Conservation (phyloP, 148 eudicot genomes). For the Pharnaceum exiguum region DNA sequence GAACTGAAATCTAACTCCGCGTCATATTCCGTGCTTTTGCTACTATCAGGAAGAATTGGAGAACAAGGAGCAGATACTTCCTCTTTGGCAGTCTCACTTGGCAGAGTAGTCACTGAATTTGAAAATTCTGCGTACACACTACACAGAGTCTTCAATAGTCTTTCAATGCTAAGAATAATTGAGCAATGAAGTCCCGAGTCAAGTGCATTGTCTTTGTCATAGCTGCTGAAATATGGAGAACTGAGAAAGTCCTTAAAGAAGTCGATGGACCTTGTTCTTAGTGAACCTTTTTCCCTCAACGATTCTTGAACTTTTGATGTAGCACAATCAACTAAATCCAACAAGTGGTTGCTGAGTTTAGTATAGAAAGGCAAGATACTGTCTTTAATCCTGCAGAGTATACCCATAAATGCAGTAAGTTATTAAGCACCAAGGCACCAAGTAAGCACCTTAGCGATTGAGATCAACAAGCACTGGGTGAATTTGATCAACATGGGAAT, state of each 20-base stretch:
- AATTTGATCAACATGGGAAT: not conserved
- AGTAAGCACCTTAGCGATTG: not conserved
- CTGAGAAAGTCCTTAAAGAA: slow-evolving; percentile 56
- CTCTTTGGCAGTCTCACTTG: slow-evolving; percentile 22
- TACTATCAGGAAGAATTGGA: slow-evolving; percentile 28
- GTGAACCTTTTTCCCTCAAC: slow-evolving; percentile 33
- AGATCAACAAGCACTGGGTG: not conserved
- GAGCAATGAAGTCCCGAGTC: slow-evolving; percentile 30
- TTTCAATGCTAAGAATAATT: slow-evolving; percentile 49
- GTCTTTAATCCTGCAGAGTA: slow-evolving; percentile 48
- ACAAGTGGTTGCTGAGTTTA: slow-evolving; percentile 45
- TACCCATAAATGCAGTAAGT: not conserved
- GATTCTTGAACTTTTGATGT: slow-evolving; percentile 43
- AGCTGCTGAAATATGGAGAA: slow-evolving; percentile 47
- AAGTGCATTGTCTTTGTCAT: slow-evolving; percentile 24
- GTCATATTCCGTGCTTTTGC: slow-evolving; percentile 49
- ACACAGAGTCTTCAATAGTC: slow-evolving; percentile 49
- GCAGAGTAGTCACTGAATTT: slow-evolving; percentile 27
- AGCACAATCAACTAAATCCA: slow-evolving; percentile 55
- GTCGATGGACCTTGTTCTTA: slow-evolving; percentile 35
- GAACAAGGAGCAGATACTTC: slow-evolving; percentile 32
- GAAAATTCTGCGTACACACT: slow-evolving; percentile 49
- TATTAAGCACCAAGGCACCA: not conserved
- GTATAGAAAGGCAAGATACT: slow-evolving; percentile 36
- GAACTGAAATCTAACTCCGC: slow-evolving; percentile 82